A percentile compares a stretch with the other conserved stretches of the same genome.
These are phyloP conservation scores for Chlamydomonas incerta DNA, from an alignment of 139 green algal genomes.

Conservation along the genomic window DNA sequence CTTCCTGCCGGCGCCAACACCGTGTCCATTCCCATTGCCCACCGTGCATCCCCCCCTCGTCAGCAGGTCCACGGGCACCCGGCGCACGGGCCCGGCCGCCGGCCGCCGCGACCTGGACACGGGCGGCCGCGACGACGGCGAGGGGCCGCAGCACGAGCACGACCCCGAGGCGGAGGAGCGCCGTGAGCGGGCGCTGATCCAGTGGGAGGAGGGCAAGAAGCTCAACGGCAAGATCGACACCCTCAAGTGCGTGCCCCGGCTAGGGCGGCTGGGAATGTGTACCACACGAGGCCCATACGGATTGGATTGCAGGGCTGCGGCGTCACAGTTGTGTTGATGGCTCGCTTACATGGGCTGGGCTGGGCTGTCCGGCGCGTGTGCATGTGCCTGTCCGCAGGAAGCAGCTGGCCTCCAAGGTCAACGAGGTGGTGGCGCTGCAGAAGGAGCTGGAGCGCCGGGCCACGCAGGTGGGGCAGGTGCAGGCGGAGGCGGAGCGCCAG, in stretches of 20 bases:
- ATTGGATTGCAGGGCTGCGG: no score
- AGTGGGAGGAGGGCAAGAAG: conserved; percentile 85
- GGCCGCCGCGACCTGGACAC: conserved; percentile 11
- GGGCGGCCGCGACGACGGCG: conserved; percentile 4
- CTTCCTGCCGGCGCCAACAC: no score
- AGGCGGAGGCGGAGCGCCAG: conserved; percentile 61
- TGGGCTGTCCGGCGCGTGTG: no score
- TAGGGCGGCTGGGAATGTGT: no score
- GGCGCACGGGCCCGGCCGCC: neutral
- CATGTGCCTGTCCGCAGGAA: conserved; percentile 25
- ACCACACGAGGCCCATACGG: no score
- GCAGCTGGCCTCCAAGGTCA: conserved; percentile 65
- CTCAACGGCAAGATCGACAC: conserved; percentile 75
- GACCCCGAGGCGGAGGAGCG: conserved; percentile 45
- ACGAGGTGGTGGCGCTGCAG: conserved; percentile 54
- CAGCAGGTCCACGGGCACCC: neutral
- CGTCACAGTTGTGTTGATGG: no score
- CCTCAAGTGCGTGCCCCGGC: conserved; percentile 42
- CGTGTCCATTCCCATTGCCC: no score
- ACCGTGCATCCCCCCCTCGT: no score
- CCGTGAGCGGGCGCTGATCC: conserved; percentile 44
- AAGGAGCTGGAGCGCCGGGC: conserved; percentile 54
- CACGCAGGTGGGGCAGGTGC: conserved; percentile 31
- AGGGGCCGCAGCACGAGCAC: neutral
- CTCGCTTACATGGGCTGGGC: no score